These are phyloP conservation scores for Kappamyces sp. DNA, from an alignment of 192 early-diverging fungal species.

Conservation along the genomic window DNA sequence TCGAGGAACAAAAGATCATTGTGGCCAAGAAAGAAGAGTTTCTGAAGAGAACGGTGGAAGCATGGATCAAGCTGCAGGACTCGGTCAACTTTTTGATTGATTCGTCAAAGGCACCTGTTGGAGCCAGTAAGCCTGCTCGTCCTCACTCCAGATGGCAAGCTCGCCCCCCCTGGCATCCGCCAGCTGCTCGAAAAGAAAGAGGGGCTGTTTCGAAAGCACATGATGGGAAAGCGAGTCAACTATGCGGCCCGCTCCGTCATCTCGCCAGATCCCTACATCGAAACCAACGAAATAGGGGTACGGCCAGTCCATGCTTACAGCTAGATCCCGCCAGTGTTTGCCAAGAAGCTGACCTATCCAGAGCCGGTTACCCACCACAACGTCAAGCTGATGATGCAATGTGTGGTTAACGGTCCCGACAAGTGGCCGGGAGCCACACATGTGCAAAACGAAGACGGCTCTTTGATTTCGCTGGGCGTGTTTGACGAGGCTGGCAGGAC, in stretches of 20 bases:
- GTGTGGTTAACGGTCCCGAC: conserved; percentile 92
- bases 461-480: conserved; percentile 68
- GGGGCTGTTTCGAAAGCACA: conserved; percentile 97
- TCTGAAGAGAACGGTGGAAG: conserved; percentile 38
- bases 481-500: conserved; percentile 83
- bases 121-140: conserved; percentile 13
- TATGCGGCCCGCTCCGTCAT: conserved; percentile 97
- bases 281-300: conserved; percentile 90
- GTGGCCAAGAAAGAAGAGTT: conserved; percentile 18
- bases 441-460: conserved; percentile 94
- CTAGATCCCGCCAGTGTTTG: conserved; percentile 88
- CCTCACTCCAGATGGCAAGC: conserved; percentile 46
- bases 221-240: conserved; percentile 99
- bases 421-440: conserved; percentile 95
- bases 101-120: conserved; percentile 75
- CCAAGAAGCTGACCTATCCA: conserved; percentile 89
- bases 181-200: conserved; percentile 99
- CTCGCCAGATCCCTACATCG: conserved; percentile 94
- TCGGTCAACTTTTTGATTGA: conserved; percentile 92
- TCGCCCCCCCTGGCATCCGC: conserved; percentile 81
- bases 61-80: conserved; percentile 79
- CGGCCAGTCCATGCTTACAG: background rate
- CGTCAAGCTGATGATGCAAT: conserved; percentile 78
- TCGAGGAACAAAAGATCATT: conserved; percentile 22
- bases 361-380: conserved; percentile 97